Evolutionary conservation across 2,329 filamentous ascomycete species (phyloP).

Genomic region (Talaromyces piceae): DNA sequence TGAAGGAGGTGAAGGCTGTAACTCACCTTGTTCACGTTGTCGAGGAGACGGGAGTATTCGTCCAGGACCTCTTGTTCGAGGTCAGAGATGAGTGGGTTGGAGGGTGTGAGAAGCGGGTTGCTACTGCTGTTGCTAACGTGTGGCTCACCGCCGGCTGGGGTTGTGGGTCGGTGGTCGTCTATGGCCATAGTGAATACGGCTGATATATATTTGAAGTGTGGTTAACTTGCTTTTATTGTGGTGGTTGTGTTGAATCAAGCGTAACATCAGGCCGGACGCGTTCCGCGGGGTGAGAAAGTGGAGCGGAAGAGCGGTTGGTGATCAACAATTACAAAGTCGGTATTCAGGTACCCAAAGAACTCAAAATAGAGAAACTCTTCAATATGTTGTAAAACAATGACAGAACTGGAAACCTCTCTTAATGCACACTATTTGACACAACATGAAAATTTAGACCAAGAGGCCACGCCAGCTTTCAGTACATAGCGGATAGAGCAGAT

Average conservation of each 20-base stretch:
- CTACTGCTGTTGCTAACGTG: constrained; percentile 1
- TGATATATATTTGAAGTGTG: background rate
- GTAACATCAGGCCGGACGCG: background rate
- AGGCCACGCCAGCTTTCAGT: background rate
- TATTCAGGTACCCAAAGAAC: too few species aligned
- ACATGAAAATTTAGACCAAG: background rate
- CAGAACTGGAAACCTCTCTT: background rate
- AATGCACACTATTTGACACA: background rate
- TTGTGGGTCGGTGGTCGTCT: background rate
- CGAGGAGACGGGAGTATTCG: constrained; percentile 79
- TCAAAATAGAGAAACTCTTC: background rate
- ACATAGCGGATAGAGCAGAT: background rate
- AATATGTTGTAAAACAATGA: background rate
- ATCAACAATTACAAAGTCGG: background rate
- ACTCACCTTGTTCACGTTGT: constrained; percentile 80
- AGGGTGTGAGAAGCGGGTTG: constrained; percentile 28
- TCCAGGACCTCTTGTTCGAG: constrained; percentile 92
- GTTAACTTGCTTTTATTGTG: background rate
- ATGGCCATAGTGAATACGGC: background rate
- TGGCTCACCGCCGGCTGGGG: constrained; percentile 4
- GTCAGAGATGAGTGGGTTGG: constrained; percentile 50
- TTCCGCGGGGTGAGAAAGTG: background rate
- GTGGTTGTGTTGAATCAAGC: background rate
- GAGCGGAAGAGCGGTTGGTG: background rate
- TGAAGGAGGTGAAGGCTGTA: too few species aligned